Evolutionary conservation across 1,139 yeast species (phyloP).

Genomic region (Suhomyces coccinellae): DNA sequence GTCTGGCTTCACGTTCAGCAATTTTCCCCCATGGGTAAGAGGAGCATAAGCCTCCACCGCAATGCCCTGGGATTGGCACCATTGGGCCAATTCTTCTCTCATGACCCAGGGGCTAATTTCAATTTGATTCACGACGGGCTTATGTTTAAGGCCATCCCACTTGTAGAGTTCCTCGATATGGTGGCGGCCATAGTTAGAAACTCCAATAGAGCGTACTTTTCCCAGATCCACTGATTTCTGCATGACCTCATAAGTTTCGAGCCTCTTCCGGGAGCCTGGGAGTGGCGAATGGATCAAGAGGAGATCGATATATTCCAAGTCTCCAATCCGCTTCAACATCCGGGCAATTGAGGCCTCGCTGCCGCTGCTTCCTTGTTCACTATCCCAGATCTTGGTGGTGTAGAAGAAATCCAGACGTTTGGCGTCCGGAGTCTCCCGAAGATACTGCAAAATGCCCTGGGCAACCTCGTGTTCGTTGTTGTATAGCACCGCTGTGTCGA

Average conservation of each 20-base stretch:
- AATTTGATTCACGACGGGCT: conserved; percentile 64
- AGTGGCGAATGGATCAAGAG: conserved; percentile 62
- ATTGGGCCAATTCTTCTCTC: conserved; percentile 61
- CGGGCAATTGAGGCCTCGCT: conserved; percentile 31
- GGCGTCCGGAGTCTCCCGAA: conserved; percentile 47
- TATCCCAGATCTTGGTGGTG: conserved; percentile 49
- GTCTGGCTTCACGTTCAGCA: conserved; percentile 12
- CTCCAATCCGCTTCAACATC: conserved; percentile 28
- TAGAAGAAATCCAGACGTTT: conserved; percentile 64
- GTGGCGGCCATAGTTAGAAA: conserved; percentile 64
- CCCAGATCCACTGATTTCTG: conserved; percentile 65
- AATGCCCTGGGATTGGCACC: conserved; percentile 40
- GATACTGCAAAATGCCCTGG: conserved; percentile 51
- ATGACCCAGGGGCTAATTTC: conserved; percentile 79
- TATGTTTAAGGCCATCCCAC: conserved; percentile 52
- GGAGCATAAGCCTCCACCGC: conserved; percentile 44
- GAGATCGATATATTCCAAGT: conserved; percentile 43
- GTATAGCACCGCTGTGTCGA: conserved; percentile 62
- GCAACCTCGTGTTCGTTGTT: conserved; percentile 60
- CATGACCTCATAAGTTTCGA: conserved; percentile 61
- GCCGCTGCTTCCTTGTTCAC: conserved; percentile 29
- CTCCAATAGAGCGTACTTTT: conserved; percentile 59
- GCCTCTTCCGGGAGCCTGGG: conserved; percentile 50
- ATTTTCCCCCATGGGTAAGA: conserved; percentile 37
- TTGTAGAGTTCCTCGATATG: conserved; percentile 58